Evolutionary conservation across 2,329 filamentous ascomycete species (phyloP).

Genomic region (Westerdykella sp.): DNA sequence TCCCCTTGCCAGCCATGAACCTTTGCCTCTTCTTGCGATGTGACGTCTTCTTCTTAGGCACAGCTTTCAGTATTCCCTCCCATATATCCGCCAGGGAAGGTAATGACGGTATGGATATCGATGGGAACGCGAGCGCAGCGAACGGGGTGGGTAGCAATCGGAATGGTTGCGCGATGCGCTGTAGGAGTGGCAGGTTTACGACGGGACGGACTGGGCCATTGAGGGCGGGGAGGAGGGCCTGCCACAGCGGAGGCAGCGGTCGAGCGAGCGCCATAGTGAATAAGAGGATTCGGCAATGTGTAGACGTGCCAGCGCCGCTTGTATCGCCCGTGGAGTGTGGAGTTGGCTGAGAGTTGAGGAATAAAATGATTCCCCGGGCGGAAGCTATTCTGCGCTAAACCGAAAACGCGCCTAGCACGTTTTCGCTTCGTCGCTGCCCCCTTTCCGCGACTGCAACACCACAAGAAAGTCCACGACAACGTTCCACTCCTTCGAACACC

Average conservation of each 20-base stretch:
- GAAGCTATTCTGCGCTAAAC: conserved; percentile 23
- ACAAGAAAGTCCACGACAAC: conserved; percentile 35
- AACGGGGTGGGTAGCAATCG: conserved; percentile 58
- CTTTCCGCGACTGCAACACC: conserved; percentile 36
- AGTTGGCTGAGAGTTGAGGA: conserved; percentile 22
- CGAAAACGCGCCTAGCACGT: conserved; percentile 21
- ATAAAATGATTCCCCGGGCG: conserved; percentile 22
- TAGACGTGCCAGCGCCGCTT: conserved; percentile 5
- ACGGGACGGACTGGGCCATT: conserved; percentile 39
- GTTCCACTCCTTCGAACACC: conserved; percentile 25
- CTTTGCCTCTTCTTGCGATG: conserved; percentile 91
- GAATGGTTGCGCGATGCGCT: conserved; percentile 44
- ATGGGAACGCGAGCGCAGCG: conserved; percentile 43
- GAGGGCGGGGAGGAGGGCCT: conserved; percentile 50
- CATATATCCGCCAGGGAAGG: conserved; percentile 69
- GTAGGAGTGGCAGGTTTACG: conserved; percentile 37
- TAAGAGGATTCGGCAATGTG: conserved; percentile 2
- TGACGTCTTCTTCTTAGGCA: conserved; percentile 98
- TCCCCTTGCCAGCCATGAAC: conserved; percentile 89
- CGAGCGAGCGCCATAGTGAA: conserved; percentile 37
- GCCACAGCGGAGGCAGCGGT: conserved; percentile 39
- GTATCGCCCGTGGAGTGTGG: conserved; percentile 5
- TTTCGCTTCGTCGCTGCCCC: conserved; percentile 36
- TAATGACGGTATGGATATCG: conserved; percentile 39
- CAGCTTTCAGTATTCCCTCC: conserved; percentile 85